Evolutionary conservation across 768 basidiomycete genomes (phyloP), one percentile per base, ranked within the genome.

Genomic region (Leccinellum rugosiceps): DNA sequence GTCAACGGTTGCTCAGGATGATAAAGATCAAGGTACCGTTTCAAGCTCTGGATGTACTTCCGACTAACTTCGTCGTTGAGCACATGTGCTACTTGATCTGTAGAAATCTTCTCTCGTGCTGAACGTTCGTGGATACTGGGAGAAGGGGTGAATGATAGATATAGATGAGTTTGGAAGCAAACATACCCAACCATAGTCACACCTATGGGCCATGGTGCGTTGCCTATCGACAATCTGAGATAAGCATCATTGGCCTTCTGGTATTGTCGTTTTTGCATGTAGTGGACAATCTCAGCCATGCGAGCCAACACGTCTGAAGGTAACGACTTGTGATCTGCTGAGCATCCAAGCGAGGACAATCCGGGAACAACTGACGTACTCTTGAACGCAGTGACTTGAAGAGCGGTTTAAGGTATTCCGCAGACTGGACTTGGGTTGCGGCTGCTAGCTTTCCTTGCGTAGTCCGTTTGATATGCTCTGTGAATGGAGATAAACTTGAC

Each of bases 181-280:
- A 78, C 87, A 38, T 74, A 94, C 93, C 94, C 95, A 76, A 98
- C 97, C 90, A 96, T 96, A 59, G 97, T 99, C 9, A 99, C 97
- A 44, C 97, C 97, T 67, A 99, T 99, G 2, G 97, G 97, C 97
- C 97, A 99, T 3, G 97, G 95, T 0, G 97, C 96, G 66, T 97
- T 99, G 32, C 97, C 97, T 61, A 99, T 99, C 6, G 92, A 94
- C 38, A 99, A 78, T 7, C 97, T 89, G 23, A 99, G 84, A 71
- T 99, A 99, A 0, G 95, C 88, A 69, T 99, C 97, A 66, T 98
- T 99, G 3, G 97, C 96, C 54, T 80, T 83, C 72, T 98, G 94
- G 65, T 99, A 99, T 71, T 95, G 86, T 28, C 97, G 87, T 62
- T 84, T 88, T 72, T 99, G 97, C 94, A 97, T 96, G 74, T 94